Conservation (phyloP, 208 protist species). For the Crithidia expoeki region DNA sequence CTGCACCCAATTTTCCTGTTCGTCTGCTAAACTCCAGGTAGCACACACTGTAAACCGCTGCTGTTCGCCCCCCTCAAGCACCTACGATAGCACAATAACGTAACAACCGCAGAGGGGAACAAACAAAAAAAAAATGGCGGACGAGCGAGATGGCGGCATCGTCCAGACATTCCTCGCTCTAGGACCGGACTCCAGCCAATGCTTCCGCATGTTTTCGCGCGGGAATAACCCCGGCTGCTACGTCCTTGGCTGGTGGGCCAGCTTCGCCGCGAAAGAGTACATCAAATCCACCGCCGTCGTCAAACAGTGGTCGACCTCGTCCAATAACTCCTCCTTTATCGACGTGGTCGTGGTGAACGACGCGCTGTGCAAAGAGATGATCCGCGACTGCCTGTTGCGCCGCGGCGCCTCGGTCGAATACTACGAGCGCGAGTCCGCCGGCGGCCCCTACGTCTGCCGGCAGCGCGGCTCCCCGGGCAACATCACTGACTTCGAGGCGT, state of each 20-base stretch:
- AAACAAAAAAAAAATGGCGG: constrained; percentile 54
- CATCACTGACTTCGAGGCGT: constrained; percentile 89
- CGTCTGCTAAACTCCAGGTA: no score
- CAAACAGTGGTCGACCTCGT: constrained; percentile 58
- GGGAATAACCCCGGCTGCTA: constrained; percentile 68
- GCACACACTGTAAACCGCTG: no score
- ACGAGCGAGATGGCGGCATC: constrained; percentile 71
- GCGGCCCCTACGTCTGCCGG: constrained; percentile 69
- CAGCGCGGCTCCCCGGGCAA: constrained; percentile 89
- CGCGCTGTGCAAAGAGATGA: constrained; percentile 79
- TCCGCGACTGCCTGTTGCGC: constrained; percentile 85
- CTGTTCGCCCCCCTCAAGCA: no score
- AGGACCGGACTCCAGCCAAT: constrained; percentile 67
- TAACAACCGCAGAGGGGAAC: no score
- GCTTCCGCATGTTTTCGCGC: constrained; percentile 79
- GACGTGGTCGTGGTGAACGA: constrained; percentile 85
- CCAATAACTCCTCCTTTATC: constrained; percentile 21
- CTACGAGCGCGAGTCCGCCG: constrained; percentile 62
- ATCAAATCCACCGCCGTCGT: constrained; percentile 86
- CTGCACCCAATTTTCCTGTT: no score
- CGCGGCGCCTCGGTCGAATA: constrained; percentile 77
- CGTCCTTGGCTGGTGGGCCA: constrained; percentile 84
- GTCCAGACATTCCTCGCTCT: constrained; percentile 65
- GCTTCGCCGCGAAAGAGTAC: constrained; percentile 77
- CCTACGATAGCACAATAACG: no score